phyloP scores from a whole-genome alignment of 2,329 filamentous ascomycete genomes.

The Proliferodiscus dingleyae region DNA sequence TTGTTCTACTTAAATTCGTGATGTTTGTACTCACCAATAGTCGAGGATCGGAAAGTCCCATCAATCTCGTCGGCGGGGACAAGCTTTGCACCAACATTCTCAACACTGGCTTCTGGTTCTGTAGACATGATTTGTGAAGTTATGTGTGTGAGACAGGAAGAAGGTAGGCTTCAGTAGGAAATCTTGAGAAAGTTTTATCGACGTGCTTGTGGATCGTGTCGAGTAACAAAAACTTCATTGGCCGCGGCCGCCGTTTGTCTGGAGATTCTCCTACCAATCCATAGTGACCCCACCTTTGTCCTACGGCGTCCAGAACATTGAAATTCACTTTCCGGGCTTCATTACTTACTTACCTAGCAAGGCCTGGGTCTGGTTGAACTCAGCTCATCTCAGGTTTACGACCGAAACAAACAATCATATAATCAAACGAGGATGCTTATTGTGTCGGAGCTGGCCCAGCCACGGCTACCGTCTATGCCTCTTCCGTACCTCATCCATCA shows the following conservation, averaged over 20 bases:
- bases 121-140: slow-evolving; percentile 27
- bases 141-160: no score
- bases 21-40: slow-evolving; percentile 47
- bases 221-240: slow-evolving; percentile 22
- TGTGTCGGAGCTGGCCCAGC: no score
- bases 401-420: background rate
- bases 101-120: slow-evolving; percentile 51
- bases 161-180: no score
- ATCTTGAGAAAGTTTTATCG: background rate
- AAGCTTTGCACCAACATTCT: slow-evolving; percentile 44
- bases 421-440: no score
- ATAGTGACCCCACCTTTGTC: slow-evolving; percentile 20
- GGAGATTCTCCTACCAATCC: background rate
- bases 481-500: no score
- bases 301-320: background rate
- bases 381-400: background rate
- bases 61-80: slow-evolving; percentile 54
- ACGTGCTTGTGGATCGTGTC: slow-evolving; percentile 19
- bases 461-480: no score
- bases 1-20: background rate
- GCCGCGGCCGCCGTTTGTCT: slow-evolving; percentile 13
- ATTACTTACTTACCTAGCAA: no score
- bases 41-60: slow-evolving; percentile 54
- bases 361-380: no score
- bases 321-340: no score